These are phyloP conservation scores for Peniophora sp. DNA, from an alignment of 1,284 basidiomycete species.

Conservation along the genomic window DNA sequence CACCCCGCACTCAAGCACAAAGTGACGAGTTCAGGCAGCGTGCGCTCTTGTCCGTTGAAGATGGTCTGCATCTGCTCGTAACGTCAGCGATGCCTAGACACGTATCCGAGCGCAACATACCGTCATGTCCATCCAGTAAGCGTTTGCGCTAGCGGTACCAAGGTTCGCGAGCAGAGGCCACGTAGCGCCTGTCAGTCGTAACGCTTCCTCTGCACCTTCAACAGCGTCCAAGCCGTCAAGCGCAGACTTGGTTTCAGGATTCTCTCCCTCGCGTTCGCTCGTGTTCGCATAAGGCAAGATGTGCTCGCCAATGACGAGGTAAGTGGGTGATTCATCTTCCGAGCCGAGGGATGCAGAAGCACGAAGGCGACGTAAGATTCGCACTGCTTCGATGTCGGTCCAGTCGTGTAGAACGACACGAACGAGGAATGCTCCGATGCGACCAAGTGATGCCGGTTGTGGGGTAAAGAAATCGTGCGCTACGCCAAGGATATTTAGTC, in stretches of 20 bases:
- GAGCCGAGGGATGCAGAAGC: conserved; percentile 3
- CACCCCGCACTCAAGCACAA: conserved; percentile 10
- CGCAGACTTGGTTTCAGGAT: conserved; percentile 5
- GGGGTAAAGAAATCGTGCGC: conserved; percentile 5
- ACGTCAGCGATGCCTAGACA: neutral
- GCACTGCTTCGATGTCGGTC: conserved; percentile 4
- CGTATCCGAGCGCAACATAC: conserved; percentile 2
- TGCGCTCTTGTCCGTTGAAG: conserved; percentile 13
- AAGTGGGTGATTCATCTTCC: neutral
- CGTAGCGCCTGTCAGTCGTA: conserved; percentile 1
- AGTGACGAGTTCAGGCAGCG: conserved; percentile 6
- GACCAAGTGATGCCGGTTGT: conserved; percentile 1
- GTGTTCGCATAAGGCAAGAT: neutral
- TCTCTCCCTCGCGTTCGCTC: conserved; percentile 5
- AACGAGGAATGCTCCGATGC: conserved; percentile 4
- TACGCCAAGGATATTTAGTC: too few species aligned
- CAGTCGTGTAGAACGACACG: conserved; percentile 5
- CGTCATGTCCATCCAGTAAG: conserved; percentile 8
- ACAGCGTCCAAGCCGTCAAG: neutral
- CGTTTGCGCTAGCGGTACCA: conserved; percentile 4
- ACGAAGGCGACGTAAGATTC: conserved; percentile 4
- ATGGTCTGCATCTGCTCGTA: conserved; percentile 9
- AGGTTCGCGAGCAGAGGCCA: conserved; percentile 11
- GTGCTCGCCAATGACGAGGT: conserved; percentile 2
- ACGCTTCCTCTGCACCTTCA: neutral